Evolutionary conservation across 1,284 basidiomycete species (phyloP), one percentile per base, ranked within the genome.

Genomic region (Boletellus dicymbophilus): DNA sequence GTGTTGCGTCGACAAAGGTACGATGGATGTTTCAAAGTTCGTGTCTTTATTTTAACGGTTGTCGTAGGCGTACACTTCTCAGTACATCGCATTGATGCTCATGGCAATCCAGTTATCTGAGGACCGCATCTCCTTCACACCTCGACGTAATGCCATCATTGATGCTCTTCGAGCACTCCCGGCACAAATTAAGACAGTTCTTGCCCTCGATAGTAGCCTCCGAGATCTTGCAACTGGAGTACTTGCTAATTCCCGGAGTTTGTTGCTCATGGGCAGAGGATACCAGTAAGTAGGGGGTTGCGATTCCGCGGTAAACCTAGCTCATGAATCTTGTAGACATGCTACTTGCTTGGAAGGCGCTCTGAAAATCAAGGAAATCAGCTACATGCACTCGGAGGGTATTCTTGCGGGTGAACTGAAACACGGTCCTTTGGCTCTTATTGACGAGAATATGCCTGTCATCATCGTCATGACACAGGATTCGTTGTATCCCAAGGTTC

Each of bases 391-490:
- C 71, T 91, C 87, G 39, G 92, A 95, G 72, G 91, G 81, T 70
- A 98, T 99, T 69, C 85, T 99, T 48, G 96, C 96, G 34, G 96
- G 96, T 61, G 97, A 99, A 77, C 81, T 99, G 61, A 99, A 99
- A 79, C 97, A 99, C 71, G 97, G 97, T 44, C 97, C 97, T 47
- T 85, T 99, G 48, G 96, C 97, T 47, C 77, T 99, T 57, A 90
- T 99, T 67, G 96, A 99, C 71, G 96, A 98, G 77, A 94, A 95
- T 76, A 95, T 97, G 85, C 95, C 93, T 10, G 92, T 97, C 58
- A 95, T 98, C 76, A 92, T 99, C 75, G 85, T 99, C 78, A 98
- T 98, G 95, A 99, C 97, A 39, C 90, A 93, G 65, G 97, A 99
- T 76, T 96, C 94, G 50, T 79, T 98, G 43, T 99, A 98, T 76